Evolutionary conservation across 2,329 filamentous ascomycete genomes (phyloP).

Genomic region (Rachicladosporium sp.): DNA sequence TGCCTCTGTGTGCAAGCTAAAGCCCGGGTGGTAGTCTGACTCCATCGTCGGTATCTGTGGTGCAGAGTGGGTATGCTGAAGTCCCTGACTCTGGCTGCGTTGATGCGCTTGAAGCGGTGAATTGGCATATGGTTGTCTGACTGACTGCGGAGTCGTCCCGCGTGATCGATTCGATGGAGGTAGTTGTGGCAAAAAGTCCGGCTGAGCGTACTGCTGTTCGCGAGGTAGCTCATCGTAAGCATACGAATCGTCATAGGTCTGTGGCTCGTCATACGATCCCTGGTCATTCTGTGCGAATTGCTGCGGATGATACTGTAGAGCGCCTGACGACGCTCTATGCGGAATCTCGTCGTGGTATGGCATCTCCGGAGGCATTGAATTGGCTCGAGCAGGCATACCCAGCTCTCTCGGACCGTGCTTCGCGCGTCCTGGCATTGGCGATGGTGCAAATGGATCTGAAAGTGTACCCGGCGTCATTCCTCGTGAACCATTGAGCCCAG

Average conservation of each 20-base stretch:
- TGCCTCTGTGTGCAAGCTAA: slow-evolving; percentile 14
- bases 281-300: slow-evolving; percentile 10
- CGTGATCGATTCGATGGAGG: slow-evolving; percentile 13
- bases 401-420: slow-evolving; percentile 23
- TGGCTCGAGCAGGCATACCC: slow-evolving; percentile 12
- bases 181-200: slow-evolving; percentile 23
- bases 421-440: too few relatives aligned
- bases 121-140: too few relatives aligned
- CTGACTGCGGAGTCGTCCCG: too few relatives aligned
- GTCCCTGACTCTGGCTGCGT: slow-evolving; percentile 13
- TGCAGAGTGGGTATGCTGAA: slow-evolving; percentile 34
- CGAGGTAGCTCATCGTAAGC: slow-evolving; percentile 1
- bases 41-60: slow-evolving; percentile 41
- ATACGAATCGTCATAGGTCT: slow-evolving; percentile 6
- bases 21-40: slow-evolving; percentile 14
- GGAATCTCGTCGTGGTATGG: too few relatives aligned
- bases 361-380: slow-evolving; percentile 16
- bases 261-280: slow-evolving; percentile 19
- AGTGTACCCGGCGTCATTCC: too few relatives aligned
- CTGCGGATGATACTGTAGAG: too few relatives aligned
- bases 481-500: slow-evolving; percentile 25
- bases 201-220: slow-evolving; percentile 35
- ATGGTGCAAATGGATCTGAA: too few relatives aligned
- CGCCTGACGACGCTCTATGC: too few relatives aligned
- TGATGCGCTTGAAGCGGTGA: slow-evolving; percentile 14